phyloP scores from a whole-genome alignment of 306 rosid genomes.

The Lotus japonicus region DNA sequence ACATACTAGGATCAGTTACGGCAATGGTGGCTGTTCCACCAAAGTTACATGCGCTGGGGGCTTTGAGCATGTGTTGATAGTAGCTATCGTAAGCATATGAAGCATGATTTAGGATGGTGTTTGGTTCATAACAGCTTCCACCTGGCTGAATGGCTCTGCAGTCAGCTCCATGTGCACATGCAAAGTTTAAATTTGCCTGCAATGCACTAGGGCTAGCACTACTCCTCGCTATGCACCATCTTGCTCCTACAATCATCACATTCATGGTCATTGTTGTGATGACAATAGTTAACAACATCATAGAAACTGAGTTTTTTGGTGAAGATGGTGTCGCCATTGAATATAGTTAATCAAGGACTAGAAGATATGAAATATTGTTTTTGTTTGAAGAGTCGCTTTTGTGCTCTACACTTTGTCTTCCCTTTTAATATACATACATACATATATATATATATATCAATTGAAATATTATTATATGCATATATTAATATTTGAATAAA shows the following conservation, averaged over 20 bases:
- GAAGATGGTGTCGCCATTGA: background rate
- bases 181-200: conserved; percentile 48
- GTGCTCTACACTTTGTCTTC: too few species aligned
- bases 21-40: conserved; percentile 59
- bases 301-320: background rate
- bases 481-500: too few species aligned
- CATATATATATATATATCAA: too few species aligned
- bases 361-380: too few species aligned
- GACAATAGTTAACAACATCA: background rate
- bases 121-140: conserved; percentile 59
- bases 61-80: conserved; percentile 40
- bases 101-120: conserved; percentile 69
- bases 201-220: conserved; percentile 30
- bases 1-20: conserved; percentile 58
- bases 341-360: background rate
- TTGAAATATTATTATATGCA: too few species aligned
- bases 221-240: conserved; percentile 67
- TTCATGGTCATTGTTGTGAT: background rate
- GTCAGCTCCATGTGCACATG: conserved; percentile 60
- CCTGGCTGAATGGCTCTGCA: conserved; percentile 39
- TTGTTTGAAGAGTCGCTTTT: too few species aligned
- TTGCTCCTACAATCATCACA: conserved; percentile 7
- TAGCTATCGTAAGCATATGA: conserved; percentile 73
- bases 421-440: too few species aligned
- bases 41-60: conserved; percentile 56